Conservation (phyloP, 495 filamentous ascomycete genomes). For the Xylaria longipes region DNA sequence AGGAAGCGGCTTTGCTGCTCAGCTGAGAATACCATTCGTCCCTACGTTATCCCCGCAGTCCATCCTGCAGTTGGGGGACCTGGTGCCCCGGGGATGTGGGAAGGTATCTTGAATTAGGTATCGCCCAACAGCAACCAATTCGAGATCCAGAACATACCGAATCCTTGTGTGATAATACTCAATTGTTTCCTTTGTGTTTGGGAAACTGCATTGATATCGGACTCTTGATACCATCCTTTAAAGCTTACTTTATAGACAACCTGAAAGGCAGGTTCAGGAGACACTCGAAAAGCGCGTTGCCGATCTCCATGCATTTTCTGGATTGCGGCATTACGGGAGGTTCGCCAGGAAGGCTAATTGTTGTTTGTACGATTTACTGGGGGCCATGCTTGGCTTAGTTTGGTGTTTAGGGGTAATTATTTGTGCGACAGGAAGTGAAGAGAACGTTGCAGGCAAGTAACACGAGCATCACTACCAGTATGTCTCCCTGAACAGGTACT, state of each 20-base stretch:
- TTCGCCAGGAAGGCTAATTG: constrained; percentile 34
- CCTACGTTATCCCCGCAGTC: constrained; percentile 41
- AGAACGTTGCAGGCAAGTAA: constrained; percentile 15
- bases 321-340: constrained; percentile 38
- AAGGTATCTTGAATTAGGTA: constrained; percentile 55
- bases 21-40: constrained; percentile 43
- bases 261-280: constrained; percentile 33
- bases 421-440: not conserved
- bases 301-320: constrained; percentile 42
- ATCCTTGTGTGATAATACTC: constrained; percentile 45
- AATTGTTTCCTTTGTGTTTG: constrained; percentile 40
- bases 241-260: constrained; percentile 41
- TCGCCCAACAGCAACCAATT: constrained; percentile 16
- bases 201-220: constrained; percentile 34
- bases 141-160: constrained; percentile 27
- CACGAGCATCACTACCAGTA: constrained; percentile 1
- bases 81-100: constrained; percentile 67
- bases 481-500: constrained; percentile 1
- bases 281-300: constrained; percentile 33
- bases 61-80: constrained; percentile 51
- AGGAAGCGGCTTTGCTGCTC: constrained; percentile 69
- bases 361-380: constrained; percentile 40
- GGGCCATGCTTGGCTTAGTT: constrained; percentile 25
- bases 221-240: constrained; percentile 40
- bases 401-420: constrained; percentile 33